phyloP scores from a whole-genome alignment of 495 filamentous ascomycete genomes.

The Daldinia caldariorum region DNA sequence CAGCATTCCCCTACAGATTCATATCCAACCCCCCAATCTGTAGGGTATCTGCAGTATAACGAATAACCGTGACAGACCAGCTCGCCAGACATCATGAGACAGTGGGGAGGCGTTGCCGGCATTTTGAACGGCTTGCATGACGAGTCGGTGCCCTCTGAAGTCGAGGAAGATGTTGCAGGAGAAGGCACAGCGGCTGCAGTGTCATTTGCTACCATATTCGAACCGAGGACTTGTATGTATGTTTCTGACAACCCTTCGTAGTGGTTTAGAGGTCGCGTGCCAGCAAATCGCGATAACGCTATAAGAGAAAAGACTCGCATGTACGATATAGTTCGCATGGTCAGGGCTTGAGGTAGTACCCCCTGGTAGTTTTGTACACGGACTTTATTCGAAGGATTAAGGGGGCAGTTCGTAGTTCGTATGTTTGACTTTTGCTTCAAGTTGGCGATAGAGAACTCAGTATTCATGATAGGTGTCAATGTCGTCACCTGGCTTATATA shows the following conservation, averaged over 20 bases:
- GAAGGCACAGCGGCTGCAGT: not conserved
- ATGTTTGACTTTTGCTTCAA: not conserved
- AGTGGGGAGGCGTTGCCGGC: conserved; percentile 25
- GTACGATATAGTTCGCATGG: conserved; percentile 8
- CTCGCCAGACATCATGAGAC: conserved; percentile 24
- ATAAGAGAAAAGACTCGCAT: not conserved
- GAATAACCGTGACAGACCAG: conserved; percentile 25
- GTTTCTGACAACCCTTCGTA: conserved; percentile 22
- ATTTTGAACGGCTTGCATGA: conserved; percentile 32
- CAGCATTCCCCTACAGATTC: conserved; percentile 34
- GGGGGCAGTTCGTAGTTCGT: not conserved
- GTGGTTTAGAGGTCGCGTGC: conserved; percentile 6
- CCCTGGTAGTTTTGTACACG: not conserved
- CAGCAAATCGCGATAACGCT: not conserved
- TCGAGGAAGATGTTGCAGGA: not conserved
- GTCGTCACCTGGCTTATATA: conserved; percentile 21
- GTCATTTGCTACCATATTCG: conserved; percentile 30
- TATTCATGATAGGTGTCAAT: conserved; percentile 1
- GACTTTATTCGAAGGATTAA: not conserved
- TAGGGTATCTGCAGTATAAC: conserved; percentile 33
- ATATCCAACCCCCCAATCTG: conserved; percentile 32
- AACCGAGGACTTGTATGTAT: conserved; percentile 23
- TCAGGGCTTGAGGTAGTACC: not conserved
- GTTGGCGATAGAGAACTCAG: not conserved
- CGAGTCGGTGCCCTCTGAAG: conserved; percentile 2